Percentiles rank a stretch among this genome's conserved stretches.
These are phyloP conservation scores for Hyphodiscus sp. DNA, from an alignment of 2,329 filamentous ascomycete genomes.

Conservation along the genomic window DNA sequence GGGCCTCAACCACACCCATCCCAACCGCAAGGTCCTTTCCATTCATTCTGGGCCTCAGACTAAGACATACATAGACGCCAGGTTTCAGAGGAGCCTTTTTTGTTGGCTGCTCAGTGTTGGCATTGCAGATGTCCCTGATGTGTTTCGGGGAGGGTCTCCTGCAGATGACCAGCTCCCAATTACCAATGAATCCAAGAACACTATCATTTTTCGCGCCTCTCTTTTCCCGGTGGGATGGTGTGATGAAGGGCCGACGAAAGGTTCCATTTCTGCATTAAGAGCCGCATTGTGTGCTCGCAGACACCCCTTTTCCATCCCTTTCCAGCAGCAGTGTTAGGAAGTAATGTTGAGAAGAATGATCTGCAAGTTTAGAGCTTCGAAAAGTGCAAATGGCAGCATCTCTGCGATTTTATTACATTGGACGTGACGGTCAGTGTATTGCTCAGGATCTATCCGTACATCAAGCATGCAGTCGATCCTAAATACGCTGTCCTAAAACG, in stretches of 20 bases:
- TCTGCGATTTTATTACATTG: conserved; percentile 32
- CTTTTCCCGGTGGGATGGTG: too few relatives aligned
- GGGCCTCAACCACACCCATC: background rate
- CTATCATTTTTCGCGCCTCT: background rate
- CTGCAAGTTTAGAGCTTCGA: too few relatives aligned
- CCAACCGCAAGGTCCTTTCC: background rate
- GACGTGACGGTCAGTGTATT: conserved; percentile 41
- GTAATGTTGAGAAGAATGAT: too few relatives aligned
- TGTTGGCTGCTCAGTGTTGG: background rate
- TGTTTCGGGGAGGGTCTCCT: conserved; percentile 12
- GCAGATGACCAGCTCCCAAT: conserved; percentile 47
- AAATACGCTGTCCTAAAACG: conserved; percentile 44
- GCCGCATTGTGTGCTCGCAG: too few relatives aligned
- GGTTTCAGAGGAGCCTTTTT: background rate
- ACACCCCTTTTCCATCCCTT: too few relatives aligned
- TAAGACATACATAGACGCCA: background rate
- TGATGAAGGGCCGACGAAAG: too few relatives aligned
- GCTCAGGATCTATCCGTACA: conserved; percentile 45
- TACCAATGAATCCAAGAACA: background rate
- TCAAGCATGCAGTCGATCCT: conserved; percentile 39
- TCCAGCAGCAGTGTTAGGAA: too few relatives aligned
- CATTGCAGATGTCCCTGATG: background rate
- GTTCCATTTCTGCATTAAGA: too few relatives aligned
- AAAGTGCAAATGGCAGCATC: background rate
- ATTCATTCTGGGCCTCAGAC: background rate